phyloP scores from a whole-genome alignment of 192 early-diverging fungal species.

The Spizellomyces sp. region DNA sequence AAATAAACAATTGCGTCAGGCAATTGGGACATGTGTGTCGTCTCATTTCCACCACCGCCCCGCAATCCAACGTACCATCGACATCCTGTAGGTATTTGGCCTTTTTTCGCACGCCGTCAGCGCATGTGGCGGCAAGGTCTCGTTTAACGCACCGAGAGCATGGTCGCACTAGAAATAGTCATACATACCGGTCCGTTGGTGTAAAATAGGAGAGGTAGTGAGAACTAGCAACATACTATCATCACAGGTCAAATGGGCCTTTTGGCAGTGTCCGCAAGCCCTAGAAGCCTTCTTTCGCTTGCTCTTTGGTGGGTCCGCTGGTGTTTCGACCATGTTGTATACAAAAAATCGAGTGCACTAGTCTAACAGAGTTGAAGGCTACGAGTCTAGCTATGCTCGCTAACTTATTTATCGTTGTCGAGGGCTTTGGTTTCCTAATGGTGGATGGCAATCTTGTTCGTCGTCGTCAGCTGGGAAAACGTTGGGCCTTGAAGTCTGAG shows the following conservation, averaged over 20 bases:
- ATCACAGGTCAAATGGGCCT: slow-evolving; percentile 73
- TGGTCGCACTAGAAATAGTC: slow-evolving; percentile 56
- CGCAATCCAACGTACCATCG: background rate
- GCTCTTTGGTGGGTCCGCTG: background rate
- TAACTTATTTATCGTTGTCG: too few relatives aligned
- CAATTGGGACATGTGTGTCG: too few relatives aligned
- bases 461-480: too few relatives aligned
- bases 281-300: slow-evolving; percentile 51
- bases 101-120: slow-evolving; percentile 84
- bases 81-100: slow-evolving; percentile 87
- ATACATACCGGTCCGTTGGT: background rate
- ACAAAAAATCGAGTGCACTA: too few relatives aligned
- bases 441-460: too few relatives aligned
- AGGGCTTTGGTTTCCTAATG: too few relatives aligned
- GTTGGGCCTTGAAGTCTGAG: too few relatives aligned
- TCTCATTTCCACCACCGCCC: too few relatives aligned
- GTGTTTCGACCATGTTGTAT: too few relatives aligned
- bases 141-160: slow-evolving; percentile 87
- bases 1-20: too few relatives aligned
- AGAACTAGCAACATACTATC: slow-evolving; percentile 12
- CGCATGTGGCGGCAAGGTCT: slow-evolving; percentile 72
- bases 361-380: too few relatives aligned
- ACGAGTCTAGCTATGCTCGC: too few relatives aligned
- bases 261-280: slow-evolving; percentile 76
- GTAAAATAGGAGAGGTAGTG: background rate